A percentile compares a stretch with the other conserved stretches of the same genome.
These are phyloP conservation scores for Saturnispora mendoncae DNA, from an alignment of 805 yeast genomes.

Conservation along the genomic window DNA sequence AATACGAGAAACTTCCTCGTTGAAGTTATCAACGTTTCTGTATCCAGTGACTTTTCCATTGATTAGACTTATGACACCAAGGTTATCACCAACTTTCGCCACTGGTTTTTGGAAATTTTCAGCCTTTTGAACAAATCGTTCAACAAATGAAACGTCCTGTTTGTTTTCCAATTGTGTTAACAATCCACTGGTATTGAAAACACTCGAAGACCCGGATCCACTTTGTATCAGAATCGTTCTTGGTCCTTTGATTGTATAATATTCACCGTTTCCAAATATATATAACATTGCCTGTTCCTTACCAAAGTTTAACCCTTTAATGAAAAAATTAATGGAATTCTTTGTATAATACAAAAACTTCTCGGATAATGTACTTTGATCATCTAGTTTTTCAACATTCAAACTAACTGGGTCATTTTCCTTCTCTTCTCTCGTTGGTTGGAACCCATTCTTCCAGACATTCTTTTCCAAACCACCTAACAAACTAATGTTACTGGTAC, in stretches of 20 bases:
- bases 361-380: not conserved
- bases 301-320: not conserved
- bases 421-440: not conserved
- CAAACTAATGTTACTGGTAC: conserved; percentile 41
- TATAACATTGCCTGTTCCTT: conserved; percentile 11
- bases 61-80: conserved; percentile 39
- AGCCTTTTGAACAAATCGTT: conserved; percentile 17
- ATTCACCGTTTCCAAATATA: conserved; percentile 33
- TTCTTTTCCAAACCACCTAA: conserved; percentile 19
- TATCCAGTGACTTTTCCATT: conserved; percentile 34
- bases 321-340: not conserved
- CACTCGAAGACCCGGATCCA: conserved; percentile 15
- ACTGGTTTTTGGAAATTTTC: conserved; percentile 18
- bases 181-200: not conserved
- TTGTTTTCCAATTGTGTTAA: not conserved
- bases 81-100: conserved; percentile 33
- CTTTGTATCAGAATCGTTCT: conserved; percentile 42
- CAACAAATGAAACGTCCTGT: conserved; percentile 20
- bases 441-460: conserved; percentile 10
- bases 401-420: not conserved
- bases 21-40: conserved; percentile 37
- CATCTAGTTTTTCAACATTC: not conserved
- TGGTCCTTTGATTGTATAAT: conserved; percentile 47
- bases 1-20: conserved; percentile 28
- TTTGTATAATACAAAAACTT: not conserved